Evolutionary conservation across 2,329 filamentous ascomycete species (phyloP).

Genomic region (Fusarium nisikadoi): DNA sequence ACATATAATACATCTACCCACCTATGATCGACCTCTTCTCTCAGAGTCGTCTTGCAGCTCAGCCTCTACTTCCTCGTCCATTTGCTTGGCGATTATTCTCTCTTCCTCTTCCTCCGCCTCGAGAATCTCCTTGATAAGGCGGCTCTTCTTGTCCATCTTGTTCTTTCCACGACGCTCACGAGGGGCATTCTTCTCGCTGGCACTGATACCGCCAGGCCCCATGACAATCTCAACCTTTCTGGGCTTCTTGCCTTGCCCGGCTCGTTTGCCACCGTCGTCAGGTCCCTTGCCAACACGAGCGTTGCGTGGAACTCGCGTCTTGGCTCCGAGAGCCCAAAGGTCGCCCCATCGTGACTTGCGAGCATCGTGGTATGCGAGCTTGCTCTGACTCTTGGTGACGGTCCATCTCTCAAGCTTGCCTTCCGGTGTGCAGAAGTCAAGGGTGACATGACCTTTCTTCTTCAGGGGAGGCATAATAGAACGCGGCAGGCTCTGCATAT

Average conservation of each 20-base stretch:
- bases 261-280: conserved; percentile 60
- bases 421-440: conserved; percentile 90
- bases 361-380: conserved; percentile 88
- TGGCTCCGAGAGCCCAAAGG: conserved; percentile 93
- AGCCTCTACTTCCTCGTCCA: conserved; percentile 47
- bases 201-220: conserved; percentile 51
- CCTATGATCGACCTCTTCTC: conserved; percentile 17
- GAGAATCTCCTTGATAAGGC: conserved; percentile 55
- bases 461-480: conserved; percentile 85
- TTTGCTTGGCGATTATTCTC: conserved; percentile 45
- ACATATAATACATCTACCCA: conserved; percentile 26
- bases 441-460: conserved; percentile 84
- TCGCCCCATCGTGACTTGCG: conserved; percentile 93
- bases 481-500: conserved; percentile 80
- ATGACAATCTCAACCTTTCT: conserved; percentile 52
- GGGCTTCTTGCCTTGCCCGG: conserved; percentile 53
- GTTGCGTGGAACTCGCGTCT: conserved; percentile 75
- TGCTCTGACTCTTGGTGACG: conserved; percentile 82
- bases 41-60: conserved; percentile 39
- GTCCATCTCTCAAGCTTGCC: conserved; percentile 94
- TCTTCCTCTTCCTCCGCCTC: conserved; percentile 50
- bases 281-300: conserved; percentile 67
- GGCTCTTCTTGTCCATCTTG: conserved; percentile 51
- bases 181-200: conserved; percentile 51
- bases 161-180: conserved; percentile 55